Percentiles rank a stretch among this genome's conserved stretches.
Evolutionary conservation across 192 early-diverging fungal genomes (phyloP).

Genomic region (Ambispora gerdemannii): DNA sequence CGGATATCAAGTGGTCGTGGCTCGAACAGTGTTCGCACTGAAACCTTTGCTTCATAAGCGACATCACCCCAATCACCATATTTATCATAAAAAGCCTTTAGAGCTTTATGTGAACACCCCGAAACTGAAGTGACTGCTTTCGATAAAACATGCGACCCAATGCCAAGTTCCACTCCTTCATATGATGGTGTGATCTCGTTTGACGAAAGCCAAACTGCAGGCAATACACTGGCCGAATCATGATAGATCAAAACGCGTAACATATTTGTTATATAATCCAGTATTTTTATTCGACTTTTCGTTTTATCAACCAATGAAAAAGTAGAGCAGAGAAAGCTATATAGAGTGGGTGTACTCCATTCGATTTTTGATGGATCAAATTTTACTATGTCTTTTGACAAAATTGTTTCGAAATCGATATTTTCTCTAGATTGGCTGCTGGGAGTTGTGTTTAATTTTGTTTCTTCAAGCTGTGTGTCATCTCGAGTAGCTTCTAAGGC

Average conservation of each 20-base stretch:
- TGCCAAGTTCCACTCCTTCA: constrained; percentile 36
- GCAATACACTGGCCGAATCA: constrained; percentile 31
- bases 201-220: constrained; percentile 38
- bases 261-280: constrained; percentile 31
- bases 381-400: too few species aligned
- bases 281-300: constrained; percentile 25
- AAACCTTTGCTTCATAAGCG: constrained; percentile 35
- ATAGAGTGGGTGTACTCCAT: constrained; percentile 7
- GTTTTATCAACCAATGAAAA: constrained; percentile 24
- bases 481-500: too few species aligned
- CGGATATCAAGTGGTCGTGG: constrained; percentile 32
- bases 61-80: constrained; percentile 40
- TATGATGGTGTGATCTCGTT: constrained; percentile 37
- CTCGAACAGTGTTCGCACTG: constrained; percentile 31
- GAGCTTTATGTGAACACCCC: constrained; percentile 9
- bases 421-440: too few species aligned
- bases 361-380: constrained; percentile 9
- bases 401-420: too few species aligned
- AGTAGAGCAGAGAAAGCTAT: constrained; percentile 22
- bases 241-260: constrained; percentile 33
- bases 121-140: constrained; percentile 31
- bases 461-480: too few species aligned
- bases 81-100: constrained; percentile 33
- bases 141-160: constrained; percentile 32
- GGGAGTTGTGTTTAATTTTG: too few species aligned